Evolutionary conservation across 352 stramenopile genomes (phyloP).

Genomic region (Pythium insidiosum): DNA sequence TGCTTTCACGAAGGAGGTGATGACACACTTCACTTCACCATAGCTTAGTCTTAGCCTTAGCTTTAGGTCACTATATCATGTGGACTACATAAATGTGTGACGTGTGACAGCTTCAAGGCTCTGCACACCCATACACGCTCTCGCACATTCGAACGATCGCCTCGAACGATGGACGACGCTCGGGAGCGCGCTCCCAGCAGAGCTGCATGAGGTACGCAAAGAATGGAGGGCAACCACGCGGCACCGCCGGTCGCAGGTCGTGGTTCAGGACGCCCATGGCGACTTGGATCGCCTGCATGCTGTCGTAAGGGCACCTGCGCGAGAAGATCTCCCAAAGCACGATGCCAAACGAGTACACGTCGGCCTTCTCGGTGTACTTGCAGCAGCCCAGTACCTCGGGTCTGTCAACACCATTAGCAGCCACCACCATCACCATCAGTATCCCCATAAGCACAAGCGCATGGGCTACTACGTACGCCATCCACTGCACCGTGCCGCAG

Average conservation of each 20-base stretch:
- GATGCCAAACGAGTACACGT: slow-evolving; percentile 92
- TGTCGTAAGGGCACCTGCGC: slow-evolving; percentile 83
- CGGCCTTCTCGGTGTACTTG: slow-evolving; percentile 91
- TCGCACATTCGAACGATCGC: slow-evolving; percentile 51
- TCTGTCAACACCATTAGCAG: slow-evolving; percentile 17
- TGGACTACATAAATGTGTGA: too few relatives aligned
- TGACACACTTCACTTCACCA: too few relatives aligned
- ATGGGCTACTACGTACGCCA: slow-evolving; percentile 52
- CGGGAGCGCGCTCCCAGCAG: slow-evolving; percentile 72
- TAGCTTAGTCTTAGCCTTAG: too few relatives aligned
- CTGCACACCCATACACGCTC: too few relatives aligned
- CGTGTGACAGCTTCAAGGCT: too few relatives aligned
- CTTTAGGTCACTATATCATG: too few relatives aligned
- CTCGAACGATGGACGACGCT: slow-evolving; percentile 59
- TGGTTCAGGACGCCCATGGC: slow-evolving; percentile 77
- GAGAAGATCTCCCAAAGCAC: slow-evolving; percentile 93
- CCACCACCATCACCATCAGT: background rate
- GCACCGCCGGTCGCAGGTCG: slow-evolving; percentile 59
- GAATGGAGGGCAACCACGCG: slow-evolving; percentile 50
- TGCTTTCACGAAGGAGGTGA: too few relatives aligned
- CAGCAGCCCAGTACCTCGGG: slow-evolving; percentile 84
- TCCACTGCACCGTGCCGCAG: slow-evolving; percentile 84
- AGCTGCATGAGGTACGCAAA: slow-evolving; percentile 67
- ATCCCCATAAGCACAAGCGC: background rate
- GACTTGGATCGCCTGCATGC: slow-evolving; percentile 84